Evolutionary conservation across 2,329 filamentous ascomycete genomes (phyloP), one percentile per base, ranked within the genome.

Genomic region (Aspergillus costaricaensis): DNA sequence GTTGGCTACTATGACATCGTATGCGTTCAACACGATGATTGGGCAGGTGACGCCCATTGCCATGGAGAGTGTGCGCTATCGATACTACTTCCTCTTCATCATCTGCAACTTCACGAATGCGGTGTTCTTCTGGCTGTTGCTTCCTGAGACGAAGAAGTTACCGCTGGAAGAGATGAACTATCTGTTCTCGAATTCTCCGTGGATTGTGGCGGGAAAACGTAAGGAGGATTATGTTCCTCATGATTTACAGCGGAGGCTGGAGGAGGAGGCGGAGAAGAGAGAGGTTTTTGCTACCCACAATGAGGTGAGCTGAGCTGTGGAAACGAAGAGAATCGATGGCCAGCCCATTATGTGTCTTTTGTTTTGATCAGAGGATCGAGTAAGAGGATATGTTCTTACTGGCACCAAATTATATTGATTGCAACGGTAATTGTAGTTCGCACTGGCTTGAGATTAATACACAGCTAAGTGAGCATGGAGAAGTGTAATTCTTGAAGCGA

Each of bases 21-120:
- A 90, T 73, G 89, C 89, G 2, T 91, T 90, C 79, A 91, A 91
- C 77, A 91, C 88, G 30, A 86, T 91, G 84, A 91, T 91, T 58
- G 88, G 87, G 1, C 86, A 89, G 72, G 83, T 88, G 9, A 91
- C 88, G 0, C 84, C 84, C 2, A 85, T 86, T 47, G 86, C 85
- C 2, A 83, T 89, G 74, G 73, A 75, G 3, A 73, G 73, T 17
- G 78, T 86, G n/a, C 79, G 82, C 5, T 88, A 82, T 72, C 76
- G 72, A 47, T 88, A 77, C 70, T 88, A 88, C 69, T 77, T 85
- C 57, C 70, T 90, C 14, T 90, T 89, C 70, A 79, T 85, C 57
- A 76, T 90, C 32, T 89, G 88, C 73, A 91, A 91, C 72, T 85
- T 89, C 68, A 88, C 86, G 25, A 88, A 88, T 65, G 86, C 86